phyloP scores from a whole-genome alignment of 2,329 filamentous ascomycete genomes.

The Grosmannia serpens region DNA sequence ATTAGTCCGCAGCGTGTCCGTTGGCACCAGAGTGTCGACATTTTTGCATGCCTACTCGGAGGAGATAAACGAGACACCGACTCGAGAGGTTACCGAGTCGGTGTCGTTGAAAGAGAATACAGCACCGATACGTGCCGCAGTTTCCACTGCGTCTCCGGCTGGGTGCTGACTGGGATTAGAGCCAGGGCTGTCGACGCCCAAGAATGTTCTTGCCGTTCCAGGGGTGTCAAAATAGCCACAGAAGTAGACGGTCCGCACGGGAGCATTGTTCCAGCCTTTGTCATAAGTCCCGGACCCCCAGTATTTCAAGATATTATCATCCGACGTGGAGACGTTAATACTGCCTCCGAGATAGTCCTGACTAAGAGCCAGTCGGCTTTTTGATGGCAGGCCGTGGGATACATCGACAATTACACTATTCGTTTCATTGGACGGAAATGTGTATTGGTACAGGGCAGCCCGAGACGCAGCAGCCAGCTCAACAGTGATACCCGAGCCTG shows the following conservation, averaged over 20 bases:
- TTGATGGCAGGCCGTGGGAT: constrained; percentile 51
- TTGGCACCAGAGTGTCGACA: constrained; percentile 39
- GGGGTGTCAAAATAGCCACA: constrained; percentile 45
- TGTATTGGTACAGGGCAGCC: constrained; percentile 50
- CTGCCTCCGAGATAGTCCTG: constrained; percentile 51
- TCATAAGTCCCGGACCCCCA: constrained; percentile 51
- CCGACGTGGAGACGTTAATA: constrained; percentile 28
- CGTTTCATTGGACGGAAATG: constrained; percentile 24
- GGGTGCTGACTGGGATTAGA: constrained; percentile 21
- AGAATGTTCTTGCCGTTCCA: constrained; percentile 18
- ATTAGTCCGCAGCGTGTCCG: constrained; percentile 26
- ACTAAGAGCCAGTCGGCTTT: constrained; percentile 45
- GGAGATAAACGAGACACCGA: constrained; percentile 61
- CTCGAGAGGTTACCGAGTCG: constrained; percentile 38
- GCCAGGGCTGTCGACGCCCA: constrained; percentile 22
- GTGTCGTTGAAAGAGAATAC: constrained; percentile 42
- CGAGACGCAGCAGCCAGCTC: constrained; percentile 45
- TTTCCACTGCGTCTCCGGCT: constrained; percentile 17
- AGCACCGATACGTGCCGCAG: constrained; percentile 27
- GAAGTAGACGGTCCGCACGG: constrained; percentile 51
- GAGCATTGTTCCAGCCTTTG: constrained; percentile 54
- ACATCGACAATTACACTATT: constrained; percentile 46
- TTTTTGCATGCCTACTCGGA: constrained; percentile 41
- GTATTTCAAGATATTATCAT: constrained; percentile 32
- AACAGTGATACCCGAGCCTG: constrained; percentile 43